phyloP scores from a whole-genome alignment of 768 basidiomycete species.

The Tricholomella constricta region DNA sequence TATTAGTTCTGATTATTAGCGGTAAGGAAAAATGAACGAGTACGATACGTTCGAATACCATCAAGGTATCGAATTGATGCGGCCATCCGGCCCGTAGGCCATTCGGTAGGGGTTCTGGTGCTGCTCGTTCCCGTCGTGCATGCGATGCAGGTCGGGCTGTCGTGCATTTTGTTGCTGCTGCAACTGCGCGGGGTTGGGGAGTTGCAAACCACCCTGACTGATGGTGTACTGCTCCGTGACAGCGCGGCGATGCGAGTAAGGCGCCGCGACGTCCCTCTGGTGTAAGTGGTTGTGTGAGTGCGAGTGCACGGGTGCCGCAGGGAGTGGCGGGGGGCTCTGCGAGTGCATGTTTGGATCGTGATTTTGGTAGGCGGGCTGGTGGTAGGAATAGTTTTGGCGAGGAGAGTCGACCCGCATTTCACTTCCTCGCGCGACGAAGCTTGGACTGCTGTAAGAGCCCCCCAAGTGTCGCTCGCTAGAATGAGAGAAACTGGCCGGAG shows the following conservation, averaged over 20 bases:
- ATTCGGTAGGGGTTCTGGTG: slow-evolving; percentile 35
- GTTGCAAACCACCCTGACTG: slow-evolving; percentile 51
- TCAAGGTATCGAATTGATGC: slow-evolving; percentile 49
- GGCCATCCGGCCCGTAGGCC: slow-evolving; percentile 47
- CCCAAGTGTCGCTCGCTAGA: slow-evolving; percentile 52
- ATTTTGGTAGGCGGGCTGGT: slow-evolving; percentile 48
- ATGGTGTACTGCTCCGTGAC: slow-evolving; percentile 56
- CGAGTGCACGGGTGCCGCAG: slow-evolving; percentile 35
- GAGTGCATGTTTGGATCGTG: slow-evolving; percentile 43
- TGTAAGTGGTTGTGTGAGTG: slow-evolving; percentile 33
- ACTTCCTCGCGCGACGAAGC: slow-evolving; percentile 41
- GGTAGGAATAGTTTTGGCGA: slow-evolving; percentile 56
- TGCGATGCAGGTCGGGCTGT: slow-evolving; percentile 44
- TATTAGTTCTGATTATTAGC: slow-evolving; percentile 20
- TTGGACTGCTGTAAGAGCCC: slow-evolving; percentile 47
- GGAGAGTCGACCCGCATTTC: slow-evolving; percentile 46
- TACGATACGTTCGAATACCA: slow-evolving; percentile 16
- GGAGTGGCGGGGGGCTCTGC: slow-evolving; percentile 41
- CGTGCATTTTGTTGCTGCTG: slow-evolving; percentile 43
- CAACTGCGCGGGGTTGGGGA: slow-evolving; percentile 46
- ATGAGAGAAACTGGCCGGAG: slow-evolving; percentile 46
- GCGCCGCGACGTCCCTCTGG: slow-evolving; percentile 44
- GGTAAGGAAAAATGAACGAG: background rate
- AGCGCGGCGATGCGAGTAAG: slow-evolving; percentile 59
- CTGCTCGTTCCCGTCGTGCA: slow-evolving; percentile 35